Evolutionary conservation across 1,139 yeast genomes (phyloP).

Genomic region (Candida sanyaensis): DNA sequence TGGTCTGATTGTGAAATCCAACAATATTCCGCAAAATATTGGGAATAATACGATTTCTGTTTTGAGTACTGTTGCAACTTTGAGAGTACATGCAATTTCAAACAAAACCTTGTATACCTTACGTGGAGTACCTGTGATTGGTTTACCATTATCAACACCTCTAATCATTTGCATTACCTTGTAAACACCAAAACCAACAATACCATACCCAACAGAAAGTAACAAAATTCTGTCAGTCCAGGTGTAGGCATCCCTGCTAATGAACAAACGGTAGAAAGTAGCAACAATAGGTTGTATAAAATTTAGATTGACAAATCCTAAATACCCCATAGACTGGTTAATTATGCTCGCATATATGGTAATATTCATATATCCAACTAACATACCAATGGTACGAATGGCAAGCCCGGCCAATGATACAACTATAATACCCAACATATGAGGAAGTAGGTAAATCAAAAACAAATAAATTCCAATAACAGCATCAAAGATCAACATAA

Average conservation of each 20-base stretch:
- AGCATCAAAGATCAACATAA: conserved; percentile 41
- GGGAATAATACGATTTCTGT: conserved; percentile 87
- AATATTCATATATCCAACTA: neutral
- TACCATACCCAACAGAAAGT: conserved; percentile 39
- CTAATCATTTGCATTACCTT: conserved; percentile 37
- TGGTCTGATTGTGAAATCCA: conserved; percentile 67
- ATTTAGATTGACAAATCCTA: conserved; percentile 3
- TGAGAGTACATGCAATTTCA: conserved; percentile 57
- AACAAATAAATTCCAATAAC: conserved; percentile 46
- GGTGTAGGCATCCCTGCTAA: conserved; percentile 17
- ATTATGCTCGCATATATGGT: neutral
- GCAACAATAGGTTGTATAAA: conserved; percentile 20
- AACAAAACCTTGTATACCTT: conserved; percentile 51
- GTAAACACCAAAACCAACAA: conserved; percentile 29
- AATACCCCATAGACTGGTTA: neutral
- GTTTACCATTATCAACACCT: conserved; percentile 31
- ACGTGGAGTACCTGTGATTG: conserved; percentile 52
- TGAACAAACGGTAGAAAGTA: conserved; percentile 21
- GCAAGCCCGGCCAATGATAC: neutral
- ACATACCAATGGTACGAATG: neutral
- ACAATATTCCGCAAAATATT: conserved; percentile 75
- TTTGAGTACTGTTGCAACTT: conserved; percentile 73
- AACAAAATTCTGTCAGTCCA: conserved; percentile 36
- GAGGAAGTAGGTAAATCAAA: conserved; percentile 56
- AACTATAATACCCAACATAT: conserved; percentile 43